Percentiles rank a stretch among this genome's conserved stretches.
Conservation (phyloP, 106 monocot species). For the Narthecium ossifragum region DNA sequence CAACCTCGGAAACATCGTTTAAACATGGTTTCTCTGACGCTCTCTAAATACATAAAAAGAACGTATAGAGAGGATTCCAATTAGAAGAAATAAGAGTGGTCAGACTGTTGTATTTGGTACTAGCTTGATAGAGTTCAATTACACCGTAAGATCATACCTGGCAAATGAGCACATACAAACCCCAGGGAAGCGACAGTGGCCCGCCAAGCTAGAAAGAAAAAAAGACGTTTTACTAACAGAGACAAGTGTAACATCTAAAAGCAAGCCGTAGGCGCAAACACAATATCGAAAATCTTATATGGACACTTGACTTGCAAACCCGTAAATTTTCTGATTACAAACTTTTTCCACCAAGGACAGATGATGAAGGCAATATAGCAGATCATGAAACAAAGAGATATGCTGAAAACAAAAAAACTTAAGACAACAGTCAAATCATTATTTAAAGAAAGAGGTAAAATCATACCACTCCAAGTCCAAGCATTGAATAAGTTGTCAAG, state of each 20-base stretch:
- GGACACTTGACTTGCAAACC: too few relatives aligned
- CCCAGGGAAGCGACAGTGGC: constrained; percentile 91
- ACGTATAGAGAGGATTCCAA: background rate
- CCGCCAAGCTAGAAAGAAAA: constrained; percentile 63
- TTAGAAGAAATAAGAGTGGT: background rate
- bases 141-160: constrained; percentile 49
- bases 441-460: background rate
- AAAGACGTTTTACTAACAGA: background rate
- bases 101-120: too few relatives aligned
- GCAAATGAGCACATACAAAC: constrained; percentile 91
- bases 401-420: too few relatives aligned
- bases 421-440: background rate
- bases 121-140: too few relatives aligned
- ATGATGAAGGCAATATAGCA: too few relatives aligned
- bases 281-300: too few relatives aligned
- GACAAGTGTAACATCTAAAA: too few relatives aligned
- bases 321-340: too few relatives aligned
- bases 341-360: too few relatives aligned
- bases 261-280: too few relatives aligned
- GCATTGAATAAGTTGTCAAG: constrained; percentile 74
- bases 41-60: constrained; percentile 38
- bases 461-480: constrained; percentile 95
- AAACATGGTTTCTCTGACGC: constrained; percentile 83
- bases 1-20: constrained; percentile 86
- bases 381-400: too few relatives aligned